These are phyloP conservation scores for Blastobotrys malaysiensis DNA, from an alignment of 1,139 yeast genomes.

Conservation along the genomic window DNA sequence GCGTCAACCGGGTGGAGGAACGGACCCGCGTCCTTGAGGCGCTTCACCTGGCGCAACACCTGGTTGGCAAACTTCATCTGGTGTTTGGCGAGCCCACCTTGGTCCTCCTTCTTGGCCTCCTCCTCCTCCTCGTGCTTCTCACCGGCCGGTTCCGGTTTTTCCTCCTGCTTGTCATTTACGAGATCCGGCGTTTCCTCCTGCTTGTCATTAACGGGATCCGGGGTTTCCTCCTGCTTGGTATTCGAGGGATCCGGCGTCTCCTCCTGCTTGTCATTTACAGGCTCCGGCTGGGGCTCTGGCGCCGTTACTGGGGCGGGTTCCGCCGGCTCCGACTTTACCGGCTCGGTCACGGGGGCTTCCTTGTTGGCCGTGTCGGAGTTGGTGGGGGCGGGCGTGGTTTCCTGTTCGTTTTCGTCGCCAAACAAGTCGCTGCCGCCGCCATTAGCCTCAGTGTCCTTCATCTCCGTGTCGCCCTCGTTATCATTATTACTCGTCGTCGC, in stretches of 20 bases:
- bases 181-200: not conserved
- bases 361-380: not conserved
- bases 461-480: not conserved
- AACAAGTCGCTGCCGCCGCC: not conserved
- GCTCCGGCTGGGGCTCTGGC: not conserved
- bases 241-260: too few species aligned
- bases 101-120: conserved; percentile 24
- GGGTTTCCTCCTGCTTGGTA: too few species aligned
- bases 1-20: conserved; percentile 87
- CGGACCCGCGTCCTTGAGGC: conserved; percentile 90
- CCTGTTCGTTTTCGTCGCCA: not conserved
- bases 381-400: not conserved
- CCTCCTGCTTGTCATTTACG: conserved; percentile 1
- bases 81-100: conserved; percentile 72
- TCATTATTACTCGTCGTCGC: not conserved
- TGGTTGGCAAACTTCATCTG: conserved; percentile 57
- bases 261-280: too few species aligned
- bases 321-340: not conserved
- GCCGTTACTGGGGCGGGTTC: not conserved
- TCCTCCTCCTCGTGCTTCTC: conserved; percentile 6
- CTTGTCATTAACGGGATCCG: too few species aligned
- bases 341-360: not conserved
- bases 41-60: conserved; percentile 59
- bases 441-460: not conserved
- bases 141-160: not conserved